A percentile compares a stretch with the other conserved stretches of the same genome.
These are phyloP conservation scores for Saccharomycopsis selenospora DNA, from an alignment of 805 yeast genomes.

Conservation along the genomic window DNA sequence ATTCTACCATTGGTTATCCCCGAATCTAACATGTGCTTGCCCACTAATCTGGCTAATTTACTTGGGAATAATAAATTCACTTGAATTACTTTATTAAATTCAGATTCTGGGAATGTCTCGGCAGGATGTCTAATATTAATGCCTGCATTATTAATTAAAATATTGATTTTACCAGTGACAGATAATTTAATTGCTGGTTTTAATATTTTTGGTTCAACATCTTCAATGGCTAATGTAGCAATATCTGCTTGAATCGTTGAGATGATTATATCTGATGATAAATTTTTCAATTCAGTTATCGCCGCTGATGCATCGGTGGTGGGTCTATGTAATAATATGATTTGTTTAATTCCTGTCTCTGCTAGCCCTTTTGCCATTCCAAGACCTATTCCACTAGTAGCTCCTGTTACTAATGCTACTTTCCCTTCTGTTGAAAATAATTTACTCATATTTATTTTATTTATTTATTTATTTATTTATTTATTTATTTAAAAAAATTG, in stretches of 20 bases:
- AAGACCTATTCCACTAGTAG: conserved; percentile 51
- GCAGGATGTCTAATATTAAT: conserved; percentile 9
- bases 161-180: conserved; percentile 27
- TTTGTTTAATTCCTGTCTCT: conserved; percentile 38
- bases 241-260: conserved; percentile 26
- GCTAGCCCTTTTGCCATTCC: conserved; percentile 47
- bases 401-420: conserved; percentile 45
- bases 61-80: conserved; percentile 35
- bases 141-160: conserved; percentile 32
- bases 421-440: conserved; percentile 36
- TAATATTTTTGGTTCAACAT: conserved; percentile 23
- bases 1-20: conserved; percentile 34
- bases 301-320: conserved; percentile 27
- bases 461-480: too few relatives aligned
- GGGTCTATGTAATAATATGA: conserved; percentile 36
- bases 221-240: conserved; percentile 24
- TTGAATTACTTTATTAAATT: conserved; percentile 34
- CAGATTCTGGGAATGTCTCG: conserved; percentile 30
- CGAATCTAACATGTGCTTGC: conserved; percentile 30
- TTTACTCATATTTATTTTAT: not conserved
- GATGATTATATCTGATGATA: conserved; percentile 23
- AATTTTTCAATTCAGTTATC: conserved; percentile 24
- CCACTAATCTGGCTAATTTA: conserved; percentile 32
- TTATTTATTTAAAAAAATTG: not conserved
- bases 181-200: conserved; percentile 25